Base-by-base conservation (phyloP, 1,284 basidiomycete genomes). In the Pyrrhoderma noxium region DNA sequence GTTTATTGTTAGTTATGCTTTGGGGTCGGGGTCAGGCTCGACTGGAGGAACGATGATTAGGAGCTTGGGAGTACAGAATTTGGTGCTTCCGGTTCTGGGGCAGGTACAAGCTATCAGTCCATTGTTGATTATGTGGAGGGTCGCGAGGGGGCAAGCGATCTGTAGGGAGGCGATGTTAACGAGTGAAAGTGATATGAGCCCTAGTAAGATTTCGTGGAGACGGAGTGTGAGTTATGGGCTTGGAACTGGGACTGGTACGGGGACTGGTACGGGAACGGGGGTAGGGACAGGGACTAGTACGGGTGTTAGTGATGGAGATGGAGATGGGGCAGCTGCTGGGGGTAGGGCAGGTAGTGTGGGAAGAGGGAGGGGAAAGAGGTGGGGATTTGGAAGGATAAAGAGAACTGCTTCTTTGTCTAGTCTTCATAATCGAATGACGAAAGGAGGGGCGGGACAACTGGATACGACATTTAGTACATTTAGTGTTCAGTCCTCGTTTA, bases 1-100 rank as follows among this genome's bases (percentile, higher is more conserved):
- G 3, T 60, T 63, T 36, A 60, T 70, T 22, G 56, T 69, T 23
- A 53, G 60, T 3, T 64, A 64, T 23, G 67, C 62, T 0, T 34
- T 9, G 55, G 57, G 27, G 66, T 61, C 47, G 61, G 64, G n/a
- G n/a, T n/a, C 27, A 31, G 27, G 27, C 27, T 31, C 27, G 27
- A 5, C 27, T 5, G 11, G 7, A 31, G 27, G 27, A 11, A 31
- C 5, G 7, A 11, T 5, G 27, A 31, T 5, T 11, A 11, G 27
- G 11, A 31, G 27, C 11, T 11, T 31, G 11, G 27, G 27, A 0
- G 34, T 65, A 14, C 67, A 67, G 51, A 65, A 64, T 41, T 61
- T 62, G 3, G 56, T 70, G 9, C 58, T 70, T 0, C 69, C 69
- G 0, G 53, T 66, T 36, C 58, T 70, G 3, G 67, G 67, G 1